Evolutionary conservation across 768 basidiomycete genomes (phyloP), one percentile per base, ranked within the genome.

Genomic region (Sporobolomyces roseus): DNA sequence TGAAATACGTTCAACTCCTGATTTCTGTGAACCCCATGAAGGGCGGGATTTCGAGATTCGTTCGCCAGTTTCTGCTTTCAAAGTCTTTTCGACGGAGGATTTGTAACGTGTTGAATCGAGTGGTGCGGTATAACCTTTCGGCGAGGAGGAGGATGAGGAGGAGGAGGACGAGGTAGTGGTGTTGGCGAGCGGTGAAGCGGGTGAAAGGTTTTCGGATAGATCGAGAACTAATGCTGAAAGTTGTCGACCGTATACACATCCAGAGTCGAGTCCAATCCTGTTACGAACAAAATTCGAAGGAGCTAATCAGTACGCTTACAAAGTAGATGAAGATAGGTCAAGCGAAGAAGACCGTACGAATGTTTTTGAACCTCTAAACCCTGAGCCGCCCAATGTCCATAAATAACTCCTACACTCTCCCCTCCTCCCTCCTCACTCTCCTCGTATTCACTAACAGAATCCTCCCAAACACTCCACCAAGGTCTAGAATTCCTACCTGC

Each of bases 211-310:
- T 10, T 6, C 6, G 19, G 33, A 21, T 35, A 65, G 60, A 13
- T 59, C 45, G 29, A 70, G 41, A 21, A 73, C 65, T 21, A 73
- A 61, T 5, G 72, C 72, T 8, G 64, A 63, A 14, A 73, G 72
- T 21, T 63, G 55, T 8, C 63, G 63, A 14, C 72, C 72, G 49
- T 63, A 65, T 25, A 68, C 67, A 53, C 72, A 73, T 27, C 65
- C 72, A 0, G 65, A 32, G 49, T 73, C 72, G 65, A 73, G 72
- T 9, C 72, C 71, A 48, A 73, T 35, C 0, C 67, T 72, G 53
- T 9, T 1, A 35, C 25, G 19, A 5, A 32, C 13, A 53, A 30
- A n/a, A n/a, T n/a, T n/a, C n/a, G n/a, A n/a, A n/a, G n/a, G n/a
- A n/a, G n/a, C n/a, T n/a, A n/a, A n/a, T n/a, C n/a, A n/a, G n/a